These are phyloP conservation scores for Poterioochromonas sp. DNA, from an alignment of 352 stramenopile genomes.

Conservation along the genomic window DNA sequence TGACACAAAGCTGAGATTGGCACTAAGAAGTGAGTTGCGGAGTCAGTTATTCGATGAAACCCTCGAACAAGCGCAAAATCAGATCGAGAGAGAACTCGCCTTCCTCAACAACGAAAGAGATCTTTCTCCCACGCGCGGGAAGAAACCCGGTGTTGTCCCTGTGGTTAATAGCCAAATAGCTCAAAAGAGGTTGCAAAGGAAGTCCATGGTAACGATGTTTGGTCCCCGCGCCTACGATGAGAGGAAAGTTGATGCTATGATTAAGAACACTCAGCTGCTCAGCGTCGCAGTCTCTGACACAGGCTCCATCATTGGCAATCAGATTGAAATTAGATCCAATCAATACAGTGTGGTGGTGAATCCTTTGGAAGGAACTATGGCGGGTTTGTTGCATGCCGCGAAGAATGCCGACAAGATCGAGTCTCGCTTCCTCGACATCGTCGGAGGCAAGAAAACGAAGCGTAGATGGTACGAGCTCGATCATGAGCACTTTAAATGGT, in stretches of 20 bases:
- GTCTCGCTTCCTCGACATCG: background rate
- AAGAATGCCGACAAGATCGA: slow-evolving; percentile 20
- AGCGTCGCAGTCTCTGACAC: background rate
- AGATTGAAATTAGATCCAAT: background rate
- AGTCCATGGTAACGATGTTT: background rate
- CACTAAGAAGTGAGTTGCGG: background rate
- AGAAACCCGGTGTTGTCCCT: too few species aligned
- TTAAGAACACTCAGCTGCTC: background rate
- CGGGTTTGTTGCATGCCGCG: background rate
- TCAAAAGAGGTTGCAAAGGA: background rate
- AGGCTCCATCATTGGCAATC: background rate
- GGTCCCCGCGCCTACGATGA: background rate
- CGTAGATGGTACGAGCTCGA: slow-evolving; percentile 6
- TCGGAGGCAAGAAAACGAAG: slow-evolving; percentile 21
- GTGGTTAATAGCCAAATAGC: too few species aligned
- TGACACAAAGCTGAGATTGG: background rate
- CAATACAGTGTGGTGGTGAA: background rate
- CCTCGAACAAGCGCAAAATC: background rate
- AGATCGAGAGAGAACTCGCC: background rate
- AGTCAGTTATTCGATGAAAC: background rate
- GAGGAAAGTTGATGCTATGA: background rate
- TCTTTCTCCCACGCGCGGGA: background rate
- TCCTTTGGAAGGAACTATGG: background rate
- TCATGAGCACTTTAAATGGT: background rate
- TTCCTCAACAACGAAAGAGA: background rate